phyloP scores from a whole-genome alignment of 345 rosid species.

The Cardamine occulta region DNA sequence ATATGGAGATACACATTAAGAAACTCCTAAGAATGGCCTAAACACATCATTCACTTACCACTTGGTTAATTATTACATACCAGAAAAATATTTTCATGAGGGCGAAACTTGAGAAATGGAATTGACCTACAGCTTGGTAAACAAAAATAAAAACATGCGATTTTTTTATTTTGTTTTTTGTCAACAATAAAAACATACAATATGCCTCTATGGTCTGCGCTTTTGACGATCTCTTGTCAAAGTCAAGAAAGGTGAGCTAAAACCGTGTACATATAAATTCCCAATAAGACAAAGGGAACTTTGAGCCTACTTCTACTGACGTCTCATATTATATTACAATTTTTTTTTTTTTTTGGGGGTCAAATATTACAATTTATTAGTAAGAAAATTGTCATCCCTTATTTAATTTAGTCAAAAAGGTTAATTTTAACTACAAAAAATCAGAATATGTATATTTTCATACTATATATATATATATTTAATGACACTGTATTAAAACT shows the following conservation, averaged over 20 bases:
- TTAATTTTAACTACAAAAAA: too few species aligned
- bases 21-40: too few species aligned
- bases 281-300: slow-evolving; percentile 3
- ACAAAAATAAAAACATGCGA: neutral
- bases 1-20: too few species aligned
- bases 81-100: neutral
- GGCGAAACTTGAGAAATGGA: neutral
- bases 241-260: slow-evolving; percentile 31
- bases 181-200: neutral
- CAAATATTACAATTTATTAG: neutral
- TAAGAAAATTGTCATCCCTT: neutral
- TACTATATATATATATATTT: neutral
- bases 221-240: slow-evolving; percentile 23
- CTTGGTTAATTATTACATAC: neutral
- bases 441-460: too few species aligned
- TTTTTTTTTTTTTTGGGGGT: too few species aligned
- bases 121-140: neutral
- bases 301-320: neutral
- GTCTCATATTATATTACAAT: neutral
- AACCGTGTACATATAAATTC: slow-evolving; percentile 15
- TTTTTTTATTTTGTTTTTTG: too few species aligned
- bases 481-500: neutral
- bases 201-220: slow-evolving; percentile 8
- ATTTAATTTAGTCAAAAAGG: neutral
- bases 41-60: neutral